Evolutionary conservation across 192 early-diverging fungal genomes (phyloP).

Genomic region (Chytriomyces hyalinus): DNA sequence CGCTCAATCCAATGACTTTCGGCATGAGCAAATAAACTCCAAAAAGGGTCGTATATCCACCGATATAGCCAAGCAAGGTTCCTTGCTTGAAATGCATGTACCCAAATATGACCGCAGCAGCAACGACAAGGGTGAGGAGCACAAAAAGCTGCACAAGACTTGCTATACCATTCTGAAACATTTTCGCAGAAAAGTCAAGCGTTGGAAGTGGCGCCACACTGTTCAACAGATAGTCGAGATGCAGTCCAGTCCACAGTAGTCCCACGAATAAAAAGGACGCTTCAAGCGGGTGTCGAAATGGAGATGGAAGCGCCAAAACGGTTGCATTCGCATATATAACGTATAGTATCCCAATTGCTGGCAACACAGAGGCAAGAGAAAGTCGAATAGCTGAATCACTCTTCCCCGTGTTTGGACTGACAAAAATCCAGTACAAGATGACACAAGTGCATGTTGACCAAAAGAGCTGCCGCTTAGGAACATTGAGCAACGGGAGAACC

Average conservation of each 20-base stretch:
- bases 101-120: constrained; percentile 23
- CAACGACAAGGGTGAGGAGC: constrained; percentile 30
- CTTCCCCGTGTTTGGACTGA: constrained; percentile 36
- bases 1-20: constrained; percentile 20
- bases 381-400: constrained; percentile 18
- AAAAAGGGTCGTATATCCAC: constrained; percentile 23
- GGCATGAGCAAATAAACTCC: constrained; percentile 39
- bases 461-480: background rate
- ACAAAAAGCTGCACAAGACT: background rate
- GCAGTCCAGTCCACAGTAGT: constrained; percentile 33
- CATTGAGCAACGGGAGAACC: constrained; percentile 31
- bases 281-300: constrained; percentile 36
- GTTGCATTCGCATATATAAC: constrained; percentile 30
- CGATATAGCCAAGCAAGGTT: constrained; percentile 34
- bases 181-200: constrained; percentile 38
- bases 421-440: constrained; percentile 34
- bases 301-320: constrained; percentile 12
- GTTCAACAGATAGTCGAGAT: constrained; percentile 37
- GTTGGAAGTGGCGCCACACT: constrained; percentile 28
- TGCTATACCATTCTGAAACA: constrained; percentile 35
- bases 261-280: constrained; percentile 9
- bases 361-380: constrained; percentile 30
- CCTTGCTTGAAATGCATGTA: constrained; percentile 40
- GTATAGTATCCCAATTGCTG: constrained; percentile 33
- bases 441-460: constrained; percentile 16